Base-by-base conservation (phyloP, 2,329 filamentous ascomycete species). In the Mariannaea sp. region DNA sequence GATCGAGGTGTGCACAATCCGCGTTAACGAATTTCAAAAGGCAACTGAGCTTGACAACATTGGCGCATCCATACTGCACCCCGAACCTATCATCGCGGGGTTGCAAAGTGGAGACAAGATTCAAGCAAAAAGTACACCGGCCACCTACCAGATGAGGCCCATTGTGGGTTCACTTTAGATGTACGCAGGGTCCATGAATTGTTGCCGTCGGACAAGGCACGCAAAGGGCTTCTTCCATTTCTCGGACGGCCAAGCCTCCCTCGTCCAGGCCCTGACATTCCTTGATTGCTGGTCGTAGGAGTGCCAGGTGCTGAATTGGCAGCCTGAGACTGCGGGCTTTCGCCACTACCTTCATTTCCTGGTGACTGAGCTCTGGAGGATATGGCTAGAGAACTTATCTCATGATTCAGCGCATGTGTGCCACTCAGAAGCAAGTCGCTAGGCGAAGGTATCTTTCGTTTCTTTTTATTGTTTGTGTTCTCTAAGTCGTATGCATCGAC, bases 381-480 rank as follows among this genome's bases (percentile, higher is more conserved):
- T 40, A 67, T 59, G 22, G 64, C 55, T 16, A 70, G 53, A 22
- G 68, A 62, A 44, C 57, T 85, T 78, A 66, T 85, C 27, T 73
- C 71, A 43, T 58, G 62, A 32, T 65, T 67, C 13, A 71, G 53
- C 12, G 57, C 61, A 55, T 81, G 78, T 6, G 70, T 66, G 3
- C 73, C 72, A 44, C 74, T 76, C 16, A 80, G 62, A 3, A 72
- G 82, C 12, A 85, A 79, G 65, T 90, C 89, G 14, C 90, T 89
- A 8, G 90, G 91, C 0, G 92, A 92, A 0, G 94, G 94, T 30
- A 99, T 97, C 75, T 99, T 99, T 62, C 94, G 84, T 74, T 99
- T 97, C 78, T 97, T 99, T 75, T 99, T 99, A 71, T 99, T 99
- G 72, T 96, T 97, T 29, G 91, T 96, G 67, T 97, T 97, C 73